Base-by-base conservation (phyloP, 441 rosid genomes). In the Syzygium malaccense region DNA sequence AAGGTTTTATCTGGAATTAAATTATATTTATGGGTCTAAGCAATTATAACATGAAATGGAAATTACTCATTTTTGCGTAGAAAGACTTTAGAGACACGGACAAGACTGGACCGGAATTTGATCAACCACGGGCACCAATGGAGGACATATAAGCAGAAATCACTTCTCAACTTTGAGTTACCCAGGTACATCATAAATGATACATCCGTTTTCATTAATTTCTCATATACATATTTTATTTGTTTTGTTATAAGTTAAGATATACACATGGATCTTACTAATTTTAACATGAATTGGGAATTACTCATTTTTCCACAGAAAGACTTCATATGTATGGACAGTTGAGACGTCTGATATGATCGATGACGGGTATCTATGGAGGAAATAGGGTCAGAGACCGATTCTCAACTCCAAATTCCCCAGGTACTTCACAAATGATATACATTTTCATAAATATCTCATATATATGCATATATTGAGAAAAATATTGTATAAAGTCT, bases 111-210 rank as follows among this genome's bases (percentile, higher is more conserved):
- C 53, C 2, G 91, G 13, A 85, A n/a, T 32, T 90, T 92, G 75
- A 30, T 83, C 20, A 95, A 94, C 55, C 97, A 97, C 86, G 98
- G 96, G 12, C 85, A 87, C 91, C 95, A 93, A 6, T 95, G 99
- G 98, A 95, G 98, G 89, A 96, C 95, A 90, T 95, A 97, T 86
- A 98, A 98, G 3, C 96, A 97, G 91, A 95, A 97, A 91, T 83
- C 64, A 41, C 95, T 96, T 91, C 94, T 92, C 51, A 89, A 94
- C 19, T 88, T 95, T 58, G 87, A 91, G n/a, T 89, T 88, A 84
- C 95, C 96, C 33, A 93, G 95, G 97, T 94, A 91, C 66, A 9
- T 85, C 87, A 20, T 26, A 55, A 30, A 55, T 33, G 26, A 37
- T n/a, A 14, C 12, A 20, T 8, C 4, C 1, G 30, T 1, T 55